Conservation (phyloP, 345 rosid genomes). For the Kernera saxatilis region DNA sequence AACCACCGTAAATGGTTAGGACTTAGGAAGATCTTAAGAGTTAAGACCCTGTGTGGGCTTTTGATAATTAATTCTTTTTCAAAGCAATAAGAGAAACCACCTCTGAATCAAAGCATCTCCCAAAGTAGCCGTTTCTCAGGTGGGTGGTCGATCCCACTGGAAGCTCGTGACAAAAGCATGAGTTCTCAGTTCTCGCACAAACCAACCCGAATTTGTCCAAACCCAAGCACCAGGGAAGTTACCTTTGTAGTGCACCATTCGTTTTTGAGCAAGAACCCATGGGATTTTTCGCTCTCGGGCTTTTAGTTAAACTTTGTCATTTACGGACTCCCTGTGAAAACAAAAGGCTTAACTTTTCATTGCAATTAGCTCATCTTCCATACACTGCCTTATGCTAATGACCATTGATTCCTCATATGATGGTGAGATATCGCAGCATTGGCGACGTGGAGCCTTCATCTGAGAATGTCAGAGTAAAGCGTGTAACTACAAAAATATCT, state of each 20-base stretch:
- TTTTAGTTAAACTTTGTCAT: background rate
- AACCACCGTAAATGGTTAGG: background rate
- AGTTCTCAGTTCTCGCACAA: background rate
- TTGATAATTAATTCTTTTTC: background rate
- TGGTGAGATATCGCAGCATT: slow-evolving; percentile 56
- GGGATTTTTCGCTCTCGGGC: background rate
- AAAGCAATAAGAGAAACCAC: background rate
- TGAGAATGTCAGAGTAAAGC: background rate
- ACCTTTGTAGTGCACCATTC: background rate
- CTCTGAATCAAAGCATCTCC: background rate
- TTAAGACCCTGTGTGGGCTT: background rate
- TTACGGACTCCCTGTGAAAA: background rate
- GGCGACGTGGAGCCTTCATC: slow-evolving; percentile 68
- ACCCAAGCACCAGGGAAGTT: background rate
- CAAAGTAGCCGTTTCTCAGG: background rate
- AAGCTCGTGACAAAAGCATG: background rate
- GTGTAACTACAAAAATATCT: background rate
- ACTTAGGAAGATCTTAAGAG: background rate
- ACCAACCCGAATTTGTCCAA: background rate
- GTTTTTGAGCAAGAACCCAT: background rate
- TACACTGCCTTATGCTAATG: slow-evolving; percentile 53
- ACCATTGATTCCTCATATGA: slow-evolving; percentile 45
- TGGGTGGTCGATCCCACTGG: background rate
- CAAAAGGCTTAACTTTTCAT: slow-evolving; percentile 42
- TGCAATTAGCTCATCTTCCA: slow-evolving; percentile 50